Base-by-base conservation (phyloP, 345 rosid species). In the Euphorbia pulcherrima region DNA sequence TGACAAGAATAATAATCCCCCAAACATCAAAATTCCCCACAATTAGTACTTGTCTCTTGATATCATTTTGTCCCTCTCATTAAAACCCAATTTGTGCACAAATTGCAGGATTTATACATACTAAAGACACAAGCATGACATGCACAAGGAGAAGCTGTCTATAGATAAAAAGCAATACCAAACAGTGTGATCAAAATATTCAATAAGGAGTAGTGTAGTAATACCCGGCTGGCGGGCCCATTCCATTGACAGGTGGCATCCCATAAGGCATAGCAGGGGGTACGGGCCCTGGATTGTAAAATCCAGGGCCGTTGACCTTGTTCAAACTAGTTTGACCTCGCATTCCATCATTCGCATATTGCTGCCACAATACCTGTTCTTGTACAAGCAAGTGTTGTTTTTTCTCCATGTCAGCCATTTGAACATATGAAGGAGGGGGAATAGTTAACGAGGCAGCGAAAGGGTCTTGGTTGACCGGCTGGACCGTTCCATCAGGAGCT, bases 321-420 rank as follows among this genome's bases (percentile, higher is more conserved):
- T 78, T 58, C 81, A 89, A 78, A 64, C 83, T 78, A 18, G 78
- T 50, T 76, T 86, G 90, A 64, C 90, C 97, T 72, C 85, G 90
- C 97, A 84, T 93, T 17, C 98, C 98, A 24, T 85, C 86, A 50
- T 69, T 81, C 1, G 81, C 77, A 67, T 85, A 87, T 55, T 87
- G 88, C 47, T 83, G 81, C 95, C 92, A 89, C 76, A 85, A 77
- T 72, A 75, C 50, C 68, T 85, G 92, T 75, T 89, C 96, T 70
- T 83, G 90, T 78, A 78, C 79, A 73, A 89, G 72, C 70, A 84
- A 50, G 37, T 76, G 78, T 72, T 87, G 92, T 75, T 89, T 87
- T 78, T 82, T 85, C 79, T 87, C 92, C 90, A 89, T 83, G 46
- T 87, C 92, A 6, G 82, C 79, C 88, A 87, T 87, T 35, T 89